These are phyloP conservation scores for Pleurotus eryngii DNA, from an alignment of 768 basidiomycete species.

Conservation along the genomic window DNA sequence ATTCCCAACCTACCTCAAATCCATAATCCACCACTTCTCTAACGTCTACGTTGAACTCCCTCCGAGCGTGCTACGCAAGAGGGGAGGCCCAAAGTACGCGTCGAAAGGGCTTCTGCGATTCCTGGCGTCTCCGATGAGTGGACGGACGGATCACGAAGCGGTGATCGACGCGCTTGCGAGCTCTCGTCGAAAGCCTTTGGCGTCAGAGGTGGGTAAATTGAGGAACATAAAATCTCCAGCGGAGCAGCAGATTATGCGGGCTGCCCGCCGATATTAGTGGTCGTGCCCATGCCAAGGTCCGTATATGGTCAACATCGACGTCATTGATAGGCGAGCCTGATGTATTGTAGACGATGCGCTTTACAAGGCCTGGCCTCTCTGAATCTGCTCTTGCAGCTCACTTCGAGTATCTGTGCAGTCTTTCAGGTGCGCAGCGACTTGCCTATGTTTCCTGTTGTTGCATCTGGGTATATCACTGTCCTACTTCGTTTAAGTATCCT, in stretches of 20 bases:
- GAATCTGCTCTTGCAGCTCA: constrained; percentile 58
- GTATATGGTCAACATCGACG: constrained; percentile 3
- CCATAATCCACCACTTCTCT: constrained; percentile 44
- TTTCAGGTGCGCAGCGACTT: constrained; percentile 76
- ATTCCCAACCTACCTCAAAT: constrained; percentile 58
- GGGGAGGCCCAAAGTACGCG: constrained; percentile 31
- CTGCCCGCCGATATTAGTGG: constrained; percentile 89
- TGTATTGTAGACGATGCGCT: constrained; percentile 73
- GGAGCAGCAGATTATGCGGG: constrained; percentile 78
- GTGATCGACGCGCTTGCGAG: constrained; percentile 52
- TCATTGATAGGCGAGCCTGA: not conserved
- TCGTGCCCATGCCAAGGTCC: constrained; percentile 79
- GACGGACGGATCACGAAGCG: constrained; percentile 47
- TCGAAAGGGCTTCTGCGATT: constrained; percentile 58
- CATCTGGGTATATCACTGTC: constrained; percentile 66
- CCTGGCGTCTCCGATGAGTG: constrained; percentile 29
- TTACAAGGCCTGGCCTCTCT: constrained; percentile 42
- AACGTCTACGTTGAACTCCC: constrained; percentile 54
- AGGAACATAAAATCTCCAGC: constrained; percentile 75
- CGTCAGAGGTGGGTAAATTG: constrained; percentile 66
- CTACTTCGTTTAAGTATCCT: not conserved
- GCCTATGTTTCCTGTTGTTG: constrained; percentile 99
- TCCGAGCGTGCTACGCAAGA: constrained; percentile 21
- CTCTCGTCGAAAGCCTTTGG: constrained; percentile 47
- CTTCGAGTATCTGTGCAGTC: constrained; percentile 84